Percentiles rank a stretch among this genome's conserved stretches.
phyloP scores from a whole-genome alignment of 805 yeast genomes.

The Ogataea pignaliae region DNA sequence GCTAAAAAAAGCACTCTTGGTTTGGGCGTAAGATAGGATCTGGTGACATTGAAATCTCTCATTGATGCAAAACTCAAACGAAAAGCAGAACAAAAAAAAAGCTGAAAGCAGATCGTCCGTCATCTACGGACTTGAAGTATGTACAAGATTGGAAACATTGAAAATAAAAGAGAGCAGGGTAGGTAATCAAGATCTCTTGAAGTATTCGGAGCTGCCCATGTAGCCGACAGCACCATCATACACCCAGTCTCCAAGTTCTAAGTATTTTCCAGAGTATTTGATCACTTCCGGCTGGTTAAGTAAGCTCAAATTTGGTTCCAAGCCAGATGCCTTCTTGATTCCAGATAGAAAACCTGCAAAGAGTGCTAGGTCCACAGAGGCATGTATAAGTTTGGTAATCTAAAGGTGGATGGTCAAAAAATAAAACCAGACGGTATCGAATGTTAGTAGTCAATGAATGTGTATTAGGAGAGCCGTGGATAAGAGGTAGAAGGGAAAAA shows the following conservation, averaged over 20 bases:
- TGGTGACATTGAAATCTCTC: too few species aligned
- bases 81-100: too few species aligned
- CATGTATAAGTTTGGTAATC: slow-evolving; percentile 50
- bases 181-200: slow-evolving; percentile 38
- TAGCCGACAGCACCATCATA: slow-evolving; percentile 68
- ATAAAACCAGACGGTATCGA: not conserved
- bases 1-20: too few species aligned
- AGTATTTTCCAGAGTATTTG: slow-evolving; percentile 57
- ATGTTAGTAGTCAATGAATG: not conserved
- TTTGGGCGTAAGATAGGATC: too few species aligned
- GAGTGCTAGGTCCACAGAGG: slow-evolving; percentile 54
- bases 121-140: too few species aligned
- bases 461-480: too few species aligned
- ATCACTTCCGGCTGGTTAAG: slow-evolving; percentile 44
- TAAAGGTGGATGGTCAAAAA: slow-evolving; percentile 1
- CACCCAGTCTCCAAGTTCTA: slow-evolving; percentile 80
- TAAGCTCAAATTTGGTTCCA: slow-evolving; percentile 50
- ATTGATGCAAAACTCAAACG: too few species aligned
- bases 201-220: slow-evolving; percentile 69
- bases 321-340: slow-evolving; percentile 66
- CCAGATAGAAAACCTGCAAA: slow-evolving; percentile 70
- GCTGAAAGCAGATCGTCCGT: too few species aligned
- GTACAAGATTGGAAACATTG: too few species aligned
- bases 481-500: not conserved
- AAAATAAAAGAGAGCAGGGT: too few species aligned